Percentiles rank a stretch among this genome's conserved stretches.
These are phyloP conservation scores for Verticillium tricorpus DNA, from an alignment of 2,329 filamentous ascomycete genomes.

Conservation along the genomic window DNA sequence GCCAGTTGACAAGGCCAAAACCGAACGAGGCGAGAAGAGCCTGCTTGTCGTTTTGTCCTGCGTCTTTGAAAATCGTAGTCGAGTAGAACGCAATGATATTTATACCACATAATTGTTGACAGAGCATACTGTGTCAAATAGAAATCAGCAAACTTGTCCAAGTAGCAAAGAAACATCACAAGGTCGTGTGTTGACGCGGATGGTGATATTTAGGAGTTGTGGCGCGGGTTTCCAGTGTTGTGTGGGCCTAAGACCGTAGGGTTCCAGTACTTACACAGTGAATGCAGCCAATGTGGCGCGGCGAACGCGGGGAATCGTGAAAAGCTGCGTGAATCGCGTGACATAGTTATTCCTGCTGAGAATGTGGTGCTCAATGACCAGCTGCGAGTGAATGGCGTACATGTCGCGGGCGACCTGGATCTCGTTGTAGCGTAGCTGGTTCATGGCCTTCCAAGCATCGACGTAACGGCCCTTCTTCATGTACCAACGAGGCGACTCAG, in stretches of 20 bases:
- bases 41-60: constrained; percentile 49
- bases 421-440: constrained; percentile 45
- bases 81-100: constrained; percentile 77
- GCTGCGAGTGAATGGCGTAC: constrained; percentile 60
- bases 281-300: constrained; percentile 73
- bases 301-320: constrained; percentile 64
- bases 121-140: background rate
- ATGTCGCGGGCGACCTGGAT: constrained; percentile 58
- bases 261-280: constrained; percentile 40
- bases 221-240: background rate
- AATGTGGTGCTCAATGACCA: constrained; percentile 54
- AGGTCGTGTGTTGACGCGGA: background rate
- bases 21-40: constrained; percentile 47
- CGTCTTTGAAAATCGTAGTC: constrained; percentile 55
- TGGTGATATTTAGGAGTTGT: background rate
- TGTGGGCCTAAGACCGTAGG: no score
- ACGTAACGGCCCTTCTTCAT: constrained; percentile 61
- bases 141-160: background rate
- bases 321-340: constrained; percentile 59
- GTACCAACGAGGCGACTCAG: constrained; percentile 61
- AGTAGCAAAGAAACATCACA: no score
- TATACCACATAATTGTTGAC: constrained; percentile 31
- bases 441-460: constrained; percentile 54
- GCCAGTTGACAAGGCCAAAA: constrained; percentile 52
- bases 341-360: constrained; percentile 50